Evolutionary conservation across 1,284 basidiomycete genomes (phyloP).

Genomic region (Flammula alnicola): DNA sequence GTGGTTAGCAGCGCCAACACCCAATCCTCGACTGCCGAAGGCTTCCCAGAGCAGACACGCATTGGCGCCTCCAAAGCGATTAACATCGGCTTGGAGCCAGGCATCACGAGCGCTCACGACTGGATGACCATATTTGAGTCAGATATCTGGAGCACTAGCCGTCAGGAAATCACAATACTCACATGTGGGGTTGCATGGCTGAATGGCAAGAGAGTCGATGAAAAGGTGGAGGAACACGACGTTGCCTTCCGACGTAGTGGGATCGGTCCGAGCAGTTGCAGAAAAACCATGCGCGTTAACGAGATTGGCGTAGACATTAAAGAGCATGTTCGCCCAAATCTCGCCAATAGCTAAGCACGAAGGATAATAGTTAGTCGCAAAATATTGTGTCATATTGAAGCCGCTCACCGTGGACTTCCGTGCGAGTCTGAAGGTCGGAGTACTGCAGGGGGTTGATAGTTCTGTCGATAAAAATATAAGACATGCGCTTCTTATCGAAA

Average conservation of each 20-base stretch:
- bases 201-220: conserved; percentile 51
- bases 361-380: background rate
- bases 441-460: conserved; percentile 44
- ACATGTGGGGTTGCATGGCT: conserved; percentile 60
- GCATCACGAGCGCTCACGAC: conserved; percentile 47
- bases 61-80: conserved; percentile 51
- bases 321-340: conserved; percentile 58
- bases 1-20: conserved; percentile 44
- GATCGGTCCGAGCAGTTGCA: conserved; percentile 42
- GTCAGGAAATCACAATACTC: conserved; percentile 14
- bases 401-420: conserved; percentile 41
- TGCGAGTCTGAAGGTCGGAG: conserved; percentile 38
- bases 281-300: conserved; percentile 49
- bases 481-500: too few relatives aligned
- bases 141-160: background rate
- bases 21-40: conserved; percentile 56
- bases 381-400: background rate
- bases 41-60: conserved; percentile 50
- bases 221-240: conserved; percentile 53
- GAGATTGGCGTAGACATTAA: conserved; percentile 55
- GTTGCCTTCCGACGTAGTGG: conserved; percentile 49
- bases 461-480: conserved; percentile 27
- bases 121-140: conserved; percentile 18
- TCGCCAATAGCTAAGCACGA: conserved; percentile 45
- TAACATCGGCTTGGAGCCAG: conserved; percentile 58